Percentiles rank a stretch among this genome's conserved stretches.
These are phyloP conservation scores for Plasmodium ovale DNA, from an alignment of 169 alveolate genomes.

Conservation along the genomic window DNA sequence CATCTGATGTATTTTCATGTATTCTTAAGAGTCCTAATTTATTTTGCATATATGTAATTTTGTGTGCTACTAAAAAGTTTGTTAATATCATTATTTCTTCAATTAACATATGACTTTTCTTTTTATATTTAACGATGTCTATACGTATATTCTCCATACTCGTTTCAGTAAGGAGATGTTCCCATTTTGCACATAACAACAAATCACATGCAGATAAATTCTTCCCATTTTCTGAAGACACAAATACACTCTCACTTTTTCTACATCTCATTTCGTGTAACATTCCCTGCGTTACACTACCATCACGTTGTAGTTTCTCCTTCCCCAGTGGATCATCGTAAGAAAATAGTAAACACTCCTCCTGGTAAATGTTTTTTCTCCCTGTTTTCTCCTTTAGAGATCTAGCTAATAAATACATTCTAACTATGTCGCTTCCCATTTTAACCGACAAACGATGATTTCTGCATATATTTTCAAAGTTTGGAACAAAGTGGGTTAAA, in stretches of 20 bases:
- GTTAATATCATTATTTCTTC: conserved; percentile 89
- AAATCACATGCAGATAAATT: background rate
- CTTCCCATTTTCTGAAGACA: background rate
- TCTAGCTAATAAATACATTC: conserved; percentile 50
- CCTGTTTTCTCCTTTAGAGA: conserved; percentile 34
- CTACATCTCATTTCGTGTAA: background rate
- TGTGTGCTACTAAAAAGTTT: conserved; percentile 84
- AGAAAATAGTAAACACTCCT: conserved; percentile 30
- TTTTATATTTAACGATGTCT: conserved; percentile 52
- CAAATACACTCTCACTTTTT: background rate
- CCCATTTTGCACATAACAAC: background rate
- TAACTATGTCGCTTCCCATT: conserved; percentile 61
- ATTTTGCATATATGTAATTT: conserved; percentile 74
- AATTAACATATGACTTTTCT: conserved; percentile 84
- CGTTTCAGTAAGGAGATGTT: conserved; percentile 25
- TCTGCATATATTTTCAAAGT: conserved; percentile 28
- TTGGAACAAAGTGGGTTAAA: background rate
- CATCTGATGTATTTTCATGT: conserved; percentile 83
- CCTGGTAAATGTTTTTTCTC: conserved; percentile 32
- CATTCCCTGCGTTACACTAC: too few relatives aligned
- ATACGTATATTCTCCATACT: conserved; percentile 56
- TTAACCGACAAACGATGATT: conserved; percentile 20
- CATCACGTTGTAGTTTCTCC: too few relatives aligned
- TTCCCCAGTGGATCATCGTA: background rate
- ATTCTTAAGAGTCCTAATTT: conserved; percentile 79